Evolutionary conservation across 192 early-diverging fungal species (phyloP).

Genomic region (Coemansia sp.): DNA sequence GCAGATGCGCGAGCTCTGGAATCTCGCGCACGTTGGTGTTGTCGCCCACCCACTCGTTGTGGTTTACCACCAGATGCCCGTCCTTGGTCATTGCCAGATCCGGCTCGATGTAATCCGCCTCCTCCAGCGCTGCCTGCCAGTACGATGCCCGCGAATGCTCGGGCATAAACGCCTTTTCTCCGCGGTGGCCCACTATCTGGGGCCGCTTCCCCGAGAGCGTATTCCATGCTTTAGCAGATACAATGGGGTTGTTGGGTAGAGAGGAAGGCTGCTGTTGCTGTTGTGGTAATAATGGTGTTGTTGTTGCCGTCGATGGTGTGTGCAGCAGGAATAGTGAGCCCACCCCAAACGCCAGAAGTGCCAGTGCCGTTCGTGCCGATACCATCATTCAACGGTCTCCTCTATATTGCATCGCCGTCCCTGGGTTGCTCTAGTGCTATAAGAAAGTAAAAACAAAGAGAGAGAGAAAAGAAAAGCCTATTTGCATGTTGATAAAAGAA

Average conservation of each 20-base stretch:
- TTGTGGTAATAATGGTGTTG: too few relatives aligned
- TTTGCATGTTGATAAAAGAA: neutral
- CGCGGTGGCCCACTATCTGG: slow-evolving; percentile 47
- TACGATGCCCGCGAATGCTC: slow-evolving; percentile 50
- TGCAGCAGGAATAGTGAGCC: neutral
- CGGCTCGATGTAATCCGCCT: slow-evolving; percentile 52
- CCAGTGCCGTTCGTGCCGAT: neutral
- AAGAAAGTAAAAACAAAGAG: neutral
- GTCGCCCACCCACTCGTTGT: slow-evolving; percentile 53
- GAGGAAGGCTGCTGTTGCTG: too few relatives aligned
- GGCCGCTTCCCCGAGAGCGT: slow-evolving; percentile 34
- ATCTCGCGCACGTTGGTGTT: slow-evolving; percentile 37
- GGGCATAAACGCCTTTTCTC: slow-evolving; percentile 56
- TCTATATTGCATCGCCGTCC: too few relatives aligned
- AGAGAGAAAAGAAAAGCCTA: neutral
- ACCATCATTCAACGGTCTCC: neutral
- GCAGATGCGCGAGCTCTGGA: slow-evolving; percentile 25
- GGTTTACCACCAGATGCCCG: slow-evolving; percentile 52
- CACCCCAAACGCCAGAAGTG: neutral
- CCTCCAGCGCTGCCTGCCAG: slow-evolving; percentile 54
- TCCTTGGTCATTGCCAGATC: slow-evolving; percentile 50
- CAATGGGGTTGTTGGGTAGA: neutral
- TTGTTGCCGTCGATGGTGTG: neutral
- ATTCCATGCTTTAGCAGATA: slow-evolving; percentile 17
- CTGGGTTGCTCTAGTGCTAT: too few relatives aligned